Conservation (phyloP, 2,329 filamentous ascomycete genomes). For the Penicillium sp. region DNA sequence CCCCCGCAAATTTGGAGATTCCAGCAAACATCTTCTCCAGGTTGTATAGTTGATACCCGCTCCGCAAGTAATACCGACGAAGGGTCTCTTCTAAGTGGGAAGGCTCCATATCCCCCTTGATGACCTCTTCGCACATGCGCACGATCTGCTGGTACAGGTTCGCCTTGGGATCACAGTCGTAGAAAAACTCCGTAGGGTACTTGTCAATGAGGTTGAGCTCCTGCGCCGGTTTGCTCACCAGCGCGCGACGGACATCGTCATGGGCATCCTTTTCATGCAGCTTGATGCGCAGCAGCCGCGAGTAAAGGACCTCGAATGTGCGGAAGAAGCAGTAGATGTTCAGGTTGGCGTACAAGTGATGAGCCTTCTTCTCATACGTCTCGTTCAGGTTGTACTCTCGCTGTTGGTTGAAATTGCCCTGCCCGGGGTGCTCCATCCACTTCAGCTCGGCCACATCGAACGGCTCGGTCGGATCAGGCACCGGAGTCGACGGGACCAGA, state of each 20-base stretch:
- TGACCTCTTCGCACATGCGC: conserved; percentile 74
- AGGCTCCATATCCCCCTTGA: conserved; percentile 73
- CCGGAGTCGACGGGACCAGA: no score
- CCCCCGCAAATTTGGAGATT: conserved; percentile 68
- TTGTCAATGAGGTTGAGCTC: no score
- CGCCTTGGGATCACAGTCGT: conserved; percentile 52
- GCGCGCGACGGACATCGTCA: conserved; percentile 62
- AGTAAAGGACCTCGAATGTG: conserved; percentile 84
- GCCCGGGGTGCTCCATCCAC: conserved; percentile 54
- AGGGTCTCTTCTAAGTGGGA: conserved; percentile 79
- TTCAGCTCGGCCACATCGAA: conserved; percentile 43
- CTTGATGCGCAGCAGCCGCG: conserved; percentile 75
- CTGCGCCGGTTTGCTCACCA: no score
- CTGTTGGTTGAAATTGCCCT: conserved; percentile 51
- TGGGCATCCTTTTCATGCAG: conserved; percentile 63
- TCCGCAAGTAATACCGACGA: conserved; percentile 80
- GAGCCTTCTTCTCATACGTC: conserved; percentile 68
- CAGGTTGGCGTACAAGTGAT: conserved; percentile 85
- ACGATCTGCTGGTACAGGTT: conserved; percentile 81
- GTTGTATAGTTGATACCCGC: conserved; percentile 87
- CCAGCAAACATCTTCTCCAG: conserved; percentile 79
- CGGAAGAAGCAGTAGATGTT: conserved; percentile 91
- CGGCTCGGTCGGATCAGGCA: no score
- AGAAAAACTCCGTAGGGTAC: conserved; percentile 65
- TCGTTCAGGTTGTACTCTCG: conserved; percentile 65